Evolutionary conservation across 352 stramenopile species (phyloP), one percentile per base, ranked within the genome.

Genomic region (Globisporangium megalacanthum): DNA sequence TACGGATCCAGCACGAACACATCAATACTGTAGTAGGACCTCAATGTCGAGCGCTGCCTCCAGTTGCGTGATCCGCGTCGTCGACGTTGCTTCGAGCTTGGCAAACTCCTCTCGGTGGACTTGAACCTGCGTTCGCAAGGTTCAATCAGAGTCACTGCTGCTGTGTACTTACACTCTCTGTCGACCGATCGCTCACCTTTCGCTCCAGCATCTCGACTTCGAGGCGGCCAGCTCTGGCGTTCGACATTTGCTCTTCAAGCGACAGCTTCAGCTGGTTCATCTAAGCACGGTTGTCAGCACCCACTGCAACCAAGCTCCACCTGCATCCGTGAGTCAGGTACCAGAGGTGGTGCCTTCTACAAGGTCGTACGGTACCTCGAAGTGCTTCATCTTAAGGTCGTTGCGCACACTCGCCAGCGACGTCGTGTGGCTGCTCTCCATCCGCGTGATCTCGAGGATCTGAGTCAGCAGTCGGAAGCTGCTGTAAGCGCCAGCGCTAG

Each of bases 351-450:
- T 29, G 25, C 2, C 25, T 29, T 4, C 25, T 29, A 29, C 25
- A 29, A 29, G 25, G 25, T 4, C 25, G 25, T 29, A 29, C 25
- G 25, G 33, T 41, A 80, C 77, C 73, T 92, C 83, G 58, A 90
- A 92, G 54, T 88, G 77, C 56, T 76, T 80, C 74, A 92, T 90
- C 59, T 90, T 92, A 33, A 92, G 58, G 29, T 92, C 77, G 49
- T 79, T 88, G 31, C 77, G 76, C 0, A 72, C 41, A 6, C 64
- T 60, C 39, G 83, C 70, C 10, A 89, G 53, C 15, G 71, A 54
- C 4, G 74, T 83, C 14, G 71, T 71, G 56, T 88, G 77, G 10
- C 60, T 53, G 53, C 72, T 83, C 29, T 90, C 83, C 58, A 71
- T 59, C 5, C 77, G 69, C 19, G 74, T 87, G 15, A 64, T 50